A percentile compares a stretch with the other conserved stretches of the same genome.
Conservation (phyloP, 2,329 filamentous ascomycete genomes). For the Aspergillus sp. region DNA sequence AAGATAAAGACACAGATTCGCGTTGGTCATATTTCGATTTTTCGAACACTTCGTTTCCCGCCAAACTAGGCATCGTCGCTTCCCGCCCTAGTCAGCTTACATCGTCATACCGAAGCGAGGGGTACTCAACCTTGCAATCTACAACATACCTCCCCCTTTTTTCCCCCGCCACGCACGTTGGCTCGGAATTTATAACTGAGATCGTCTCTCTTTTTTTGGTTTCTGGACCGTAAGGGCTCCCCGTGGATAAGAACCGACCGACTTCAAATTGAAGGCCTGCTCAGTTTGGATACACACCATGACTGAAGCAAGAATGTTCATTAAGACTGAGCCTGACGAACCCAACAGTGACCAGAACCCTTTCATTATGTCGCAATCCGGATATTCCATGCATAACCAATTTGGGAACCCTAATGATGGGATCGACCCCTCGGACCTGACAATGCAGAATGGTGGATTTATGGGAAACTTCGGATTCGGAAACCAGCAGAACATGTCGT, state of each 20-base stretch:
- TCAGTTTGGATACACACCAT: constrained; percentile 36
- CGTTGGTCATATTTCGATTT: neutral
- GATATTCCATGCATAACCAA: constrained; percentile 55
- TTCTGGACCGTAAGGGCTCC: constrained; percentile 23
- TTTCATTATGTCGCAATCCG: constrained; percentile 51
- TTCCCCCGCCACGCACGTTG: neutral
- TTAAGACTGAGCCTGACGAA: constrained; percentile 68
- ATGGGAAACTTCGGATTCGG: constrained; percentile 57
- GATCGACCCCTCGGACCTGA: constrained; percentile 83
- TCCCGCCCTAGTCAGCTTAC: constrained; percentile 9
- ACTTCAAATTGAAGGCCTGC: constrained; percentile 14
- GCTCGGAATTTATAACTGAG: neutral
- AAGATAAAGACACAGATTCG: neutral
- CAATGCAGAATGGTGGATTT: constrained; percentile 60
- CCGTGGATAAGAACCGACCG: constrained; percentile 13
- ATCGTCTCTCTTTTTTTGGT: constrained; percentile 2
- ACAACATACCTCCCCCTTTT: neutral
- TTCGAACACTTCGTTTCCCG: neutral
- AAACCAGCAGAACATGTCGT: constrained; percentile 63
- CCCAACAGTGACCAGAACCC: constrained; percentile 54
- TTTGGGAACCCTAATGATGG: constrained; percentile 57
- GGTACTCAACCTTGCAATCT: neutral
- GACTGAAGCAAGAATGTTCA: constrained; percentile 60
- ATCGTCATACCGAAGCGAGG: constrained; percentile 7
- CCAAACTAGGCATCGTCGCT: neutral